These are phyloP conservation scores for Xylaria sp. DNA, from an alignment of 2,329 filamentous ascomycete genomes.

Conservation along the genomic window DNA sequence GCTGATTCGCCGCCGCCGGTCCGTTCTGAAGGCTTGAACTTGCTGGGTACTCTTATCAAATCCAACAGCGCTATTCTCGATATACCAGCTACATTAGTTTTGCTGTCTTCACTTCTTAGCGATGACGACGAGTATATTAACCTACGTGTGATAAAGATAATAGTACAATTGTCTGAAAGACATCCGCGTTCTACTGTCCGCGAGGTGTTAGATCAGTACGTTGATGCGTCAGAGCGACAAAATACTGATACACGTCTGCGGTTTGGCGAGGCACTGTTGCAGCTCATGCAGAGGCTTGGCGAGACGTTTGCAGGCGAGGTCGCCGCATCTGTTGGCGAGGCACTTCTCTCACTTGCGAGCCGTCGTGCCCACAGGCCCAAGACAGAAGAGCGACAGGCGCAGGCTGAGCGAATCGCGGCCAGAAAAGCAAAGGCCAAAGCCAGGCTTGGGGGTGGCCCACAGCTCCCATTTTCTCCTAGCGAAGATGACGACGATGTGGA, in stretches of 20 bases:
- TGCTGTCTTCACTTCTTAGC: slow-evolving; percentile 67
- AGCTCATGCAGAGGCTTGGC: slow-evolving; percentile 66
- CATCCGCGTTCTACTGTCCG: slow-evolving; percentile 67
- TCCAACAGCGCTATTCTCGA: slow-evolving; percentile 65
- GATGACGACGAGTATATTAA: slow-evolving; percentile 76
- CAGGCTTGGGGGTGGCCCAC: neutral
- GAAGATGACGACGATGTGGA: slow-evolving; percentile 22
- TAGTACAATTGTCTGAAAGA: slow-evolving; percentile 64
- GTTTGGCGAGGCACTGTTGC: slow-evolving; percentile 70
- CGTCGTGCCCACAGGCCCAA: slow-evolving; percentile 66
- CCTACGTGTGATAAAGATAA: slow-evolving; percentile 68
- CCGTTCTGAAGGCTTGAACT: slow-evolving; percentile 67
- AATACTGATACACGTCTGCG: slow-evolving; percentile 68
- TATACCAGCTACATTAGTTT: slow-evolving; percentile 66
- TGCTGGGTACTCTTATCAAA: slow-evolving; percentile 63
- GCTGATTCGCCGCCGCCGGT: slow-evolving; percentile 68
- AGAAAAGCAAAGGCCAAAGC: slow-evolving; percentile 40
- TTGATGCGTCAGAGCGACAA: slow-evolving; percentile 65
- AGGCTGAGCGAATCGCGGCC: slow-evolving; percentile 54
- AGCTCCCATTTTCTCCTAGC: neutral
- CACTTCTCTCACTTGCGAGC: slow-evolving; percentile 67
- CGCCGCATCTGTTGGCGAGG: slow-evolving; percentile 59
- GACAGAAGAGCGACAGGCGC: slow-evolving; percentile 60
- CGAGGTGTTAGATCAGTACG: slow-evolving; percentile 70
- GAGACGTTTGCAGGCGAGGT: slow-evolving; percentile 60